Percentiles rank a stretch among this genome's conserved stretches.
Conservation (phyloP, 495 filamentous ascomycete genomes). For the Penicillium salamii region DNA sequence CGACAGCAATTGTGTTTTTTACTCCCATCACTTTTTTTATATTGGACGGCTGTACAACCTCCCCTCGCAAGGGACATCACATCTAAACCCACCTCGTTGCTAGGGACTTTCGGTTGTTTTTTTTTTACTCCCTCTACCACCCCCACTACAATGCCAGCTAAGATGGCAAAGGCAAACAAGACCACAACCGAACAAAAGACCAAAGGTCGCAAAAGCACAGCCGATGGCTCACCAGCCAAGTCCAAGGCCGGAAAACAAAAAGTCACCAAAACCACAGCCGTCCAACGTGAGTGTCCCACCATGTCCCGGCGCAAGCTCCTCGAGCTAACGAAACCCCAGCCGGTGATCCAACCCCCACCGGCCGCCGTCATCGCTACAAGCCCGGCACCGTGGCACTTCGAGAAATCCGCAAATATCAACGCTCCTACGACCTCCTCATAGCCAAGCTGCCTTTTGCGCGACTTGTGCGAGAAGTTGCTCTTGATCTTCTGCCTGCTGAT, state of each 20-base stretch:
- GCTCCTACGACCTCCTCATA: constrained; percentile 75
- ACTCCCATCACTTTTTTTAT: background rate
- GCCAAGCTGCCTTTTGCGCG: constrained; percentile 82
- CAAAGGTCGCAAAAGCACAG: constrained; percentile 4
- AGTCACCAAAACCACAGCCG: constrained; percentile 26
- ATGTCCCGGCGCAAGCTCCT: background rate
- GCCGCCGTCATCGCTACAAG: constrained; percentile 66
- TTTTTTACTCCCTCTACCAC: constrained; percentile 2
- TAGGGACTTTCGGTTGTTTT: background rate
- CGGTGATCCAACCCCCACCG: constrained; percentile 66
- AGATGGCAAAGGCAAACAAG: constrained; percentile 6
- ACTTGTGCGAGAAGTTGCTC: constrained; percentile 83
- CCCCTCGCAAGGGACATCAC: background rate
- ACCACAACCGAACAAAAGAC: constrained; percentile 4
- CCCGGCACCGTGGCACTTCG: constrained; percentile 81
- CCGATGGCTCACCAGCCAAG: constrained; percentile 13
- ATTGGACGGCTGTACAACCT: background rate
- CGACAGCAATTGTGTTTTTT: background rate
- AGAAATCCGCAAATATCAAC: constrained; percentile 85
- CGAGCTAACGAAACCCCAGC: constrained; percentile 43
- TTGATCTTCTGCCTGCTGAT: constrained; percentile 51
- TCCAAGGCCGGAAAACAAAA: constrained; percentile 9
- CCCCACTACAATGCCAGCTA: constrained; percentile 20
- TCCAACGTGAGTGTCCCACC: constrained; percentile 36
- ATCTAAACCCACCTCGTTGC: background rate